These are phyloP conservation scores for Talaromyces piceae DNA, from an alignment of 2,329 filamentous ascomycete genomes.

Conservation along the genomic window DNA sequence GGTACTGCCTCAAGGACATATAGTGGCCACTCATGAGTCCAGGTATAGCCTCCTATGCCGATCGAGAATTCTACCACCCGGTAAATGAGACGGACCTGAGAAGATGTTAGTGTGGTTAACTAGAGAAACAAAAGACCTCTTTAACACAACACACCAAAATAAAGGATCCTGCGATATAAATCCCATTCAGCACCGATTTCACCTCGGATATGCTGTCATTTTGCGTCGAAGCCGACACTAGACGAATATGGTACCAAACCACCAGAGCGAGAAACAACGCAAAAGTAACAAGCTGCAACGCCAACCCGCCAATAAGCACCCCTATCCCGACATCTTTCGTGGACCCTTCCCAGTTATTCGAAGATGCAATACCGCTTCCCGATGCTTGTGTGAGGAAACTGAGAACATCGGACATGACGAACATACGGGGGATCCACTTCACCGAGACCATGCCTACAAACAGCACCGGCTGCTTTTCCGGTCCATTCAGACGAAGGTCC, in stretches of 20 bases:
- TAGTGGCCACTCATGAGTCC: constrained; percentile 47
- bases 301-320: constrained; percentile 38
- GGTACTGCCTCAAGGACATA: constrained; percentile 47
- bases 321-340: constrained; percentile 33
- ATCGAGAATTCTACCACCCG: constrained; percentile 48
- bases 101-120: constrained; percentile 10
- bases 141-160: constrained; percentile 29
- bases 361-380: constrained; percentile 39
- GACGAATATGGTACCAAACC: constrained; percentile 6
- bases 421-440: constrained; percentile 38
- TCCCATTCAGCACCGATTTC: constrained; percentile 15
- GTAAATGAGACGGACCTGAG: constrained; percentile 46
- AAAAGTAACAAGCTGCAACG: constrained; percentile 37
- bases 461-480: constrained; percentile 8
- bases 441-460: constrained; percentile 30
- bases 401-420: constrained; percentile 41
- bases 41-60: constrained; percentile 45
- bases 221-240: background rate
- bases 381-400: constrained; percentile 40
- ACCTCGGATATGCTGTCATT: constrained; percentile 19
- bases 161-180: constrained; percentile 37
- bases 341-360: constrained; percentile 37
- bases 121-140: background rate
- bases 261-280: constrained; percentile 36
- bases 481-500: background rate